phyloP scores from a whole-genome alignment of 1,284 basidiomycete species.

The Microbotryum intermedium region DNA sequence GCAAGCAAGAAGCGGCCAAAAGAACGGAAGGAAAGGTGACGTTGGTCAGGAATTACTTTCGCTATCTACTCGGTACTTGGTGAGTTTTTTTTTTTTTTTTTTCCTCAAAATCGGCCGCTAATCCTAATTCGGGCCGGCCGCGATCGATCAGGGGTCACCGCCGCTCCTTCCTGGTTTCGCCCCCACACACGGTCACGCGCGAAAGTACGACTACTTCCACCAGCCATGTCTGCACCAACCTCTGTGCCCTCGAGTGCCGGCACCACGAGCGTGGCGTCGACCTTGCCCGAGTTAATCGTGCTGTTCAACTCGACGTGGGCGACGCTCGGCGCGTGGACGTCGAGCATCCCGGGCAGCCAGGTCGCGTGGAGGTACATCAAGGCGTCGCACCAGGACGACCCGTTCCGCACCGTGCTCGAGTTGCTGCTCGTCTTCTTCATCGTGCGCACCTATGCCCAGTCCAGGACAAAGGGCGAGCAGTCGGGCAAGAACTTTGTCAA shows the following conservation, averaged over 20 bases:
- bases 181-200: no score
- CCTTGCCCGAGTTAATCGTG: not conserved
- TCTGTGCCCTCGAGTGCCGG: no score
- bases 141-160: no score
- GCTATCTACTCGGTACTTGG: no score
- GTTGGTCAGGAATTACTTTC: no score
- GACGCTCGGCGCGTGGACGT: not conserved
- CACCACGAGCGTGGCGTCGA: not conserved
- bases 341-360: constrained; percentile 38
- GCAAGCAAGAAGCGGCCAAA: no score
- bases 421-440: constrained; percentile 82
- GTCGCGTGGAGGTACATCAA: constrained; percentile 42
- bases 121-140: no score
- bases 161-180: no score
- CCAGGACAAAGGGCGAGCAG: constrained; percentile 75
- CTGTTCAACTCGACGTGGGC: not conserved
- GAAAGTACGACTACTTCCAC: no score
- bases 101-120: no score
- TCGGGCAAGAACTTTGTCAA: constrained; percentile 85
- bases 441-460: constrained; percentile 77
- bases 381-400: constrained; percentile 46
- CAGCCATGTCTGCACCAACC: no score
- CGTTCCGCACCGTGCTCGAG: constrained; percentile 83
- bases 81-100: constrained; percentile 42
- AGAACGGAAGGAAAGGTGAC: not conserved